Base-by-base conservation (phyloP, 2,329 filamentous ascomycete species). In the Pezicula carpinea region DNA sequence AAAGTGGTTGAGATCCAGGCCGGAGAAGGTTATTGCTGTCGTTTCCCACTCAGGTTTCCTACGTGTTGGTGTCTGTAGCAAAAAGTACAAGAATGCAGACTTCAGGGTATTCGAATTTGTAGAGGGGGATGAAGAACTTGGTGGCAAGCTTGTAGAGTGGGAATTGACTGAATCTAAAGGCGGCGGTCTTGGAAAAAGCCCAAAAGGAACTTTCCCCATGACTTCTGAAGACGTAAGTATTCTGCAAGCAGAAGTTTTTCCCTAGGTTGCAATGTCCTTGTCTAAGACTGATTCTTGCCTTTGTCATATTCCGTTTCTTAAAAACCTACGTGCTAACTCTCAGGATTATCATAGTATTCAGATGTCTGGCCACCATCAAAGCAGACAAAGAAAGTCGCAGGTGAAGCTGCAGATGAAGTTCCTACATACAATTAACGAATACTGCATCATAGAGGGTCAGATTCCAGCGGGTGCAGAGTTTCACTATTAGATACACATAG, bases 1-100 rank as follows among this genome's bases (percentile, higher is more conserved):
- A 44, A 51, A 52, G 31, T 63, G 57, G 56, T 49, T 65, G 48
- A 56, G 48, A 23, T 49, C 48, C 13, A 51, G 61, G 22, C 57
- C 59, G 2, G 62, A 64, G 50, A 62, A 63, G 38, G 59, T 64
- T 17, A 61, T 65, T 47, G 61, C 57, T 17, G 61, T 64, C 2
- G 61, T 64, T 4, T 55, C 52, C 23, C 62, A 65, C 50, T 51
- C 56, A 11, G 60, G 58, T 2, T 64, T 64, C 33, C 32, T 64
- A 32, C 34, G 58, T 8, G 53, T 55, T 11, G 58, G 56, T 11
- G 51, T 64, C 21, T 55, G 56, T 26, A 47, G 57, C 29, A 51
- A 49, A 29, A 47, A 46, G 19, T 64, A 59, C 44, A 53, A 53
- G 4, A 64, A 64, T 53, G 62, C 61, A 2, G 62, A 65, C 49